Conservation (phyloP, 208 protist species). For the Trypanosoma platydactyli region DNA sequence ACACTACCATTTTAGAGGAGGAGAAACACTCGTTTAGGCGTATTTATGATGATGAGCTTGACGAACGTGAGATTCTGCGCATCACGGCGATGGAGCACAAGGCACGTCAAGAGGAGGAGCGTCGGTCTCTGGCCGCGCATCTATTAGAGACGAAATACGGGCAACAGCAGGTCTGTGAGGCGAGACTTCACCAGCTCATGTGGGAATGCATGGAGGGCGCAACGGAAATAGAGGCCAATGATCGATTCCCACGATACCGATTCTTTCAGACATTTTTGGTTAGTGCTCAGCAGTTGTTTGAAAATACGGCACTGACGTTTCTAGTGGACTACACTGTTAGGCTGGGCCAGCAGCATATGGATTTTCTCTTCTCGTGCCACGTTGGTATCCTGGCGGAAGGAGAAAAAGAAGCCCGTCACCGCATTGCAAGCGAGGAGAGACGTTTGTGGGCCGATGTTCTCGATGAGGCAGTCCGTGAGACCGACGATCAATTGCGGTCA, state of each 20-base stretch:
- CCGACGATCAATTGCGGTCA: conserved; percentile 7
- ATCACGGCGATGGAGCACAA: conserved; percentile 13
- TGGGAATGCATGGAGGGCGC: conserved; percentile 4
- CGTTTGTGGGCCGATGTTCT: conserved; percentile 26
- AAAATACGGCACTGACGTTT: not conserved
- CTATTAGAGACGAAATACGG: not conserved
- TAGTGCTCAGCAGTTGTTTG: not conserved
- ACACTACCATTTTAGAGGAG: conserved; percentile 9
- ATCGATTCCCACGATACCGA: not conserved
- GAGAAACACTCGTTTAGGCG: conserved; percentile 10
- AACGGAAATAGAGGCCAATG: conserved; percentile 14
- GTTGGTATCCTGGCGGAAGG: not conserved
- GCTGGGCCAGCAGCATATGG: not conserved
- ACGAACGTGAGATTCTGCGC: conserved; percentile 26
- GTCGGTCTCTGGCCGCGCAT: not conserved
- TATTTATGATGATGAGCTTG: conserved; percentile 20
- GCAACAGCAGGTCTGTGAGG: conserved; percentile 2
- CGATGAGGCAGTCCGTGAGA: conserved; percentile 3
- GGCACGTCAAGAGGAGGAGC: conserved; percentile 10
- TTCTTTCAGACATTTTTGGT: conserved; percentile 1
- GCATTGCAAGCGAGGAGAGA: conserved; percentile 22
- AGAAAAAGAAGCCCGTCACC: conserved; percentile 21
- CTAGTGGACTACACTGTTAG: not conserved
- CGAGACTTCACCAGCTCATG: not conserved
- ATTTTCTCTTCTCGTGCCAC: not conserved